Evolutionary conservation across 345 rosid species (phyloP).

Genomic region (Acer yangbiense): DNA sequence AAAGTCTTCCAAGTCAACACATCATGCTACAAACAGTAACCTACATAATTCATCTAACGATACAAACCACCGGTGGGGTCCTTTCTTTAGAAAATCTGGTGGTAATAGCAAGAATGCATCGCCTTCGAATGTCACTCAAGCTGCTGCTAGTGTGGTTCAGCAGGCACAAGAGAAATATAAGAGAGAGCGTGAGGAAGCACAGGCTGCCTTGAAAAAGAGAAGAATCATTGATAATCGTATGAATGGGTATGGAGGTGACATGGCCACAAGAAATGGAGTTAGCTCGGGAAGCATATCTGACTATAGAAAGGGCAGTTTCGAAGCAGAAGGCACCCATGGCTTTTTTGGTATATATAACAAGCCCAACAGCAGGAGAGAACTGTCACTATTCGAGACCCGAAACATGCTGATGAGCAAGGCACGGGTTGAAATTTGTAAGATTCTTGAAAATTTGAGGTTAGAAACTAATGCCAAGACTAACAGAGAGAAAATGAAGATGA

Average conservation of each 20-base stretch:
- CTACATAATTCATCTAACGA: constrained; percentile 32
- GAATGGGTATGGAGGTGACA: constrained; percentile 33
- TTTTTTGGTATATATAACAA: constrained; percentile 31
- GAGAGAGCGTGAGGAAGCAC: constrained; percentile 46
- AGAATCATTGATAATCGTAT: constrained; percentile 36
- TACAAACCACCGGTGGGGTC: constrained; percentile 34
- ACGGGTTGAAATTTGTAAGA: constrained; percentile 36
- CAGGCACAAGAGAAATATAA: constrained; percentile 41
- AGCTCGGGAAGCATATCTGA: constrained; percentile 32
- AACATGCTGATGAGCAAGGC: constrained; percentile 61
- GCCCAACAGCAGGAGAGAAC: constrained; percentile 42
- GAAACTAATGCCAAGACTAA: constrained; percentile 25
- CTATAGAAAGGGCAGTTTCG: constrained; percentile 35
- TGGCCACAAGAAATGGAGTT: constrained; percentile 32
- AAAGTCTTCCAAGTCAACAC: constrained; percentile 44
- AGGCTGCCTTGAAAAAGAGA: constrained; percentile 44
- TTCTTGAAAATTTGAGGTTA: constrained; percentile 47
- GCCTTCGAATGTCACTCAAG: constrained; percentile 35
- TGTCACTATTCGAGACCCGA: constrained; percentile 47
- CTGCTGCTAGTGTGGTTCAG: constrained; percentile 39
- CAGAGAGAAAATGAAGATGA: constrained; percentile 28
- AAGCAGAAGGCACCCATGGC: constrained; percentile 33
- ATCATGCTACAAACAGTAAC: constrained; percentile 29
- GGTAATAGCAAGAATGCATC: constrained; percentile 25
- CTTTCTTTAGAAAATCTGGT: constrained; percentile 40